phyloP scores from a whole-genome alignment of 257 asterid genomes.

The Solanum chmielewskii region DNA sequence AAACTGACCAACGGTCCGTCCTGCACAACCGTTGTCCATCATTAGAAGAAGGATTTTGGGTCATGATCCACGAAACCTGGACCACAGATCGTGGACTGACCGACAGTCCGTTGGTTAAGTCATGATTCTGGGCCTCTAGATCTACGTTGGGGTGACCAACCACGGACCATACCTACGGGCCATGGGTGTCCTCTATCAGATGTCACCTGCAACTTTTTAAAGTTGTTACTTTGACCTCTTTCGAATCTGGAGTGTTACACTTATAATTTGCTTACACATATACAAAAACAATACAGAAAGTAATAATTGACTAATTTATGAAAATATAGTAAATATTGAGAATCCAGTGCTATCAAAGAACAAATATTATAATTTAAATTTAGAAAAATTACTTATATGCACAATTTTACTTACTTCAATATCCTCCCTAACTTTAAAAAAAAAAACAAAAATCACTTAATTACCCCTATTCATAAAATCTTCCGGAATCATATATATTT shows the following conservation, averaged over 20 bases:
- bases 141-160: background rate
- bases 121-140: background rate
- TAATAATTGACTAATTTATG: background rate
- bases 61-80: background rate
- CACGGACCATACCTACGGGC: background rate
- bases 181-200: too few relatives aligned
- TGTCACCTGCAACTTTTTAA: too few relatives aligned
- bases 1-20: background rate
- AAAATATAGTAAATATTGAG: background rate
- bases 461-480: too few relatives aligned
- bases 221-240: too few relatives aligned
- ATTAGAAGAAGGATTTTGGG: background rate
- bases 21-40: too few relatives aligned
- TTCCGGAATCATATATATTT: too few relatives aligned
- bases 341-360: background rate
- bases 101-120: rapidly evolving
- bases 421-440: too few relatives aligned
- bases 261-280: background rate
- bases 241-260: too few relatives aligned
- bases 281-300: background rate
- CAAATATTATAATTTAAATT: too few relatives aligned
- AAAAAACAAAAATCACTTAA: too few relatives aligned
- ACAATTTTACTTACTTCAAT: too few relatives aligned
- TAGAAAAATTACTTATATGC: too few relatives aligned
- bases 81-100: background rate